phyloP scores from a whole-genome alignment of 176 grass and related monocot genomes.

The Triticum aestivum region DNA sequence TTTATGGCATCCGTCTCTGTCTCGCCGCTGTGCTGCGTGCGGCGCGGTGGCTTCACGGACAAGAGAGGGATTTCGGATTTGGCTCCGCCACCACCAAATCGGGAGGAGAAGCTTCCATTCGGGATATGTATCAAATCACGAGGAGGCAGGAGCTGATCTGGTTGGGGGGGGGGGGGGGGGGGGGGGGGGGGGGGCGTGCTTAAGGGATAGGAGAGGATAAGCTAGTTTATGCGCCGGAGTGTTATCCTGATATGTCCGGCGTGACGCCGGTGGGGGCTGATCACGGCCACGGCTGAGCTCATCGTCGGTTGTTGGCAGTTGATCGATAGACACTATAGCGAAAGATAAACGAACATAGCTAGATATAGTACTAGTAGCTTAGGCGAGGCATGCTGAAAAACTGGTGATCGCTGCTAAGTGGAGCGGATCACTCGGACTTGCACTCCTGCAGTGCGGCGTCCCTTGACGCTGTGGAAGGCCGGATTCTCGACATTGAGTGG shows the following conservation, averaged over 20 bases:
- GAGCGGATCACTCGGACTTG: background rate
- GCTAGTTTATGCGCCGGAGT: conserved; percentile 26
- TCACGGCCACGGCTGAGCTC: background rate
- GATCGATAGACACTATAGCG: background rate
- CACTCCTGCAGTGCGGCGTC: background rate
- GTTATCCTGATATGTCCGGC: conserved; percentile 27
- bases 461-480: conserved; percentile 15
- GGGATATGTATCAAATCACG: background rate
- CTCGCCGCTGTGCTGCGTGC: background rate
- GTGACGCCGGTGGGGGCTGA: background rate
- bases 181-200: too few relatives aligned
- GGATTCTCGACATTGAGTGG: background rate
- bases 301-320: background rate
- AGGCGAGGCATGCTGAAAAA: background rate
- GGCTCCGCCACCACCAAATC: background rate
- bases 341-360: background rate
- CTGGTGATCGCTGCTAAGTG: background rate
- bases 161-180: background rate
- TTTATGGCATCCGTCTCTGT: background rate
- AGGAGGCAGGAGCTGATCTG: background rate
- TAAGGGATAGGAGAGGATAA: conserved; percentile 35
- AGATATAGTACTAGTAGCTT: background rate
- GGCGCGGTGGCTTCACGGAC: background rate
- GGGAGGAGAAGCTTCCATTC: background rate
- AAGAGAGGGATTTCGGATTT: background rate